A percentile compares a stretch with the other conserved stretches of the same genome.
These are phyloP conservation scores for Margaritispora aquatica DNA, from an alignment of 495 filamentous ascomycete genomes.

Conservation along the genomic window DNA sequence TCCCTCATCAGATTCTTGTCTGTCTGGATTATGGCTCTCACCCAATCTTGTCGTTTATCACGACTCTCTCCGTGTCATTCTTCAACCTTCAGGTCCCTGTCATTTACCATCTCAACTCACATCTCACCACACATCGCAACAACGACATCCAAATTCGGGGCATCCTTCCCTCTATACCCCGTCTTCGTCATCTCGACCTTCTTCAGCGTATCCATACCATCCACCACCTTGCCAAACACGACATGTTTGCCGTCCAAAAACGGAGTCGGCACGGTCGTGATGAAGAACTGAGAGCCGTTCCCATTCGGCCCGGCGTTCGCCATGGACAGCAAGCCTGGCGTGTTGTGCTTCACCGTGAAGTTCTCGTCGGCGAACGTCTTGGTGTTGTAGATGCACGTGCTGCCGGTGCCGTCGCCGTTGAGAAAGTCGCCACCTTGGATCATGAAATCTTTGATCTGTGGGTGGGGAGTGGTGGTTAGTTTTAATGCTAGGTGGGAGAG, in stretches of 20 bases:
- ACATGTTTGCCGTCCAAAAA: constrained; percentile 95
- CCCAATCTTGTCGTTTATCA: no score
- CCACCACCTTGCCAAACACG: constrained; percentile 86
- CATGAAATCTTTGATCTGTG: constrained; percentile 94
- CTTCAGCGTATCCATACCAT: constrained; percentile 79
- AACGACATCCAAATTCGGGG: constrained; percentile 78
- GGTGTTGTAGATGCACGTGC: constrained; percentile 78
- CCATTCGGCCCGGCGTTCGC: constrained; percentile 92
- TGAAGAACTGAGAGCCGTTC: constrained; percentile 97
- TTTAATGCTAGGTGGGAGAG: background rate
- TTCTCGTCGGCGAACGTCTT: constrained; percentile 89
- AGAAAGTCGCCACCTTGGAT: constrained; percentile 93
- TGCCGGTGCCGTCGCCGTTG: constrained; percentile 88
- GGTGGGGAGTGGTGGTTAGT: background rate
- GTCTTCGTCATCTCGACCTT: constrained; percentile 91
- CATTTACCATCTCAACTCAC: constrained; percentile 32
- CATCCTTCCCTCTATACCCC: constrained; percentile 60
- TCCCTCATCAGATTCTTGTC: no score
- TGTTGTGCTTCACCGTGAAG: constrained; percentile 72
- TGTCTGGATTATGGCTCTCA: no score
- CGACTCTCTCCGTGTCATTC: background rate
- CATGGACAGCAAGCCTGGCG: constrained; percentile 82
- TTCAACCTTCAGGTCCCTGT: background rate
- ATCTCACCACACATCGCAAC: constrained; percentile 88
- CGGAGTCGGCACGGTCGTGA: constrained; percentile 77